Evolutionary conservation across 164 flowering plant genomes (phyloP), one percentile per base, ranked within the genome.

Genomic region (Chloranthus sessilifolius): DNA sequence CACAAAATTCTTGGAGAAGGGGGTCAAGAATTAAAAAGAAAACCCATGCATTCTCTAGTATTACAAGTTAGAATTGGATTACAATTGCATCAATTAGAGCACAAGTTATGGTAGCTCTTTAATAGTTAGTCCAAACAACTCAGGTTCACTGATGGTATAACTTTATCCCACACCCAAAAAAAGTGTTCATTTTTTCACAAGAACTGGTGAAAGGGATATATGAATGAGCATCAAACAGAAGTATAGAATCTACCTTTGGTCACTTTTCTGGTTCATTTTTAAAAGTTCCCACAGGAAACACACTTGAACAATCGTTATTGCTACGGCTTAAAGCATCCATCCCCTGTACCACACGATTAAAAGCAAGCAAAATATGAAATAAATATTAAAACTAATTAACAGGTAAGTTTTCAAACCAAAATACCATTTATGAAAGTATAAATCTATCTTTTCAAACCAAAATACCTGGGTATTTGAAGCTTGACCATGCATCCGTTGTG

Each of bases 401-500:
- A 22, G 30, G 39, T 52, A 15, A 20, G 6, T 14, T 8, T 6
- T 10, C 23, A 16, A 37, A 2, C 19, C 10, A 17, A 40, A 7
- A 50, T 19, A 15, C 19, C 44, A 27, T 11, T 11, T 2, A 5
- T 19, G 3, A 29, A 31, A 48, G 15, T 21, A 10, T 8, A 11
- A 29, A 14, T 15, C 17, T 20, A 42, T 8, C 4, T 21, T 20
- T 15, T 1, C 12, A 14, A 21, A 25, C 7, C 20, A n/a, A 14
- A 51, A 37, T 67, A 83, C 98, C 85, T 79, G 81, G 52, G 70
- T 70, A 54, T 52, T 73, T 54, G 88, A 78, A 55, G 82, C 17
- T 48, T 78, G 87, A 40, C 74, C 91, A 40, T 67, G 65, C 20
- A 69, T 43, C 59, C 81, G 56, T 30, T 71, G 78, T 30, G 91